Evolutionary conservation across 1,284 basidiomycete genomes (phyloP).

Genomic region (Takashimella koratensis): DNA sequence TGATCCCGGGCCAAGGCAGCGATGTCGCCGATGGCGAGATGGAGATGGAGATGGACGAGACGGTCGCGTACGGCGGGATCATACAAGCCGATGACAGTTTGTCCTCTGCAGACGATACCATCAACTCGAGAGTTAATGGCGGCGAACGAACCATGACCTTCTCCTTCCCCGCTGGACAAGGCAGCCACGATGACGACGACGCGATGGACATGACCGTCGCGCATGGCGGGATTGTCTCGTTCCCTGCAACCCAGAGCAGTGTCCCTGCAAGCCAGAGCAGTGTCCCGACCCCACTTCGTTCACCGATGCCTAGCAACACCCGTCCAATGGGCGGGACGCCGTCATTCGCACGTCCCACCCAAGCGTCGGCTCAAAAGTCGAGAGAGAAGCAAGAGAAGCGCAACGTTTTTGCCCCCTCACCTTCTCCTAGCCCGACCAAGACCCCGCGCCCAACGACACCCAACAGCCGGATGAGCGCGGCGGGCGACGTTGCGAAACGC

Average conservation of each 20-base stretch:
- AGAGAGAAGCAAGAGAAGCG: constrained; percentile 24
- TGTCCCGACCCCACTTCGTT: not conserved
- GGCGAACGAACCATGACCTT: constrained; percentile 35
- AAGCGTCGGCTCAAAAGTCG: constrained; percentile 30
- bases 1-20: constrained; percentile 26
- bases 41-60: constrained; percentile 44
- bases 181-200: constrained; percentile 14
- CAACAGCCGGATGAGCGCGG: constrained; percentile 5
- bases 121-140: constrained; percentile 9
- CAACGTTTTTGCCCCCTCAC: constrained; percentile 42
- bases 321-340: constrained; percentile 26
- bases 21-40: constrained; percentile 41
- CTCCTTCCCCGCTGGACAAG: constrained; percentile 15
- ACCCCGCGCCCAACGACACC: not conserved
- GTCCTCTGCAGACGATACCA: constrained; percentile 26
- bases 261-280: not conserved
- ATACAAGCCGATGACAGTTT: constrained; percentile 29
- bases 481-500: constrained; percentile 37
- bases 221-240: constrained; percentile 30
- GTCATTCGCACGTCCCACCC: constrained; percentile 41
- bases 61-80: constrained; percentile 43
- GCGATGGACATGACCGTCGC: constrained; percentile 42
- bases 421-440: constrained; percentile 20
- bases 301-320: constrained; percentile 12
- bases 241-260: not conserved